phyloP scores from a whole-genome alignment of 164 flowering plant species.

The Umbellularia californica region DNA sequence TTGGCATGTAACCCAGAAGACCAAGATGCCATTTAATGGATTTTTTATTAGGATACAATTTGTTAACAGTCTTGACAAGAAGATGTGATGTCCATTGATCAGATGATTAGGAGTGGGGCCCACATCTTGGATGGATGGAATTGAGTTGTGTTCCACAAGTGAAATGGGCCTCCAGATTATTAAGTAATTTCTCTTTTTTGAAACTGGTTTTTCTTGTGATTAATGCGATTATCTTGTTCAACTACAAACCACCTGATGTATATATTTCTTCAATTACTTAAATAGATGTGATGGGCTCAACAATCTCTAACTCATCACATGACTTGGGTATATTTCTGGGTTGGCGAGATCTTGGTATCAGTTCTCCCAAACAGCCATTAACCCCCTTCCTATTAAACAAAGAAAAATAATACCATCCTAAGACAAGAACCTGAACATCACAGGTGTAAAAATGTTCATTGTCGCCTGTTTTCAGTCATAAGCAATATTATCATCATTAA shows the following conservation, averaged over 20 bases:
- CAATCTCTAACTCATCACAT: constrained; percentile 6
- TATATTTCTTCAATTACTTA: neutral
- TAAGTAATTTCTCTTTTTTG: neutral
- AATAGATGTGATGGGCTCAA: neutral
- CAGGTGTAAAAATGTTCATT: too few relatives aligned
- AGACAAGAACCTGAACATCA: too few relatives aligned
- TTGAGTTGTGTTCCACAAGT: neutral
- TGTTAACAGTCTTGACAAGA: neutral
- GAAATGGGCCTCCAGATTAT: neutral
- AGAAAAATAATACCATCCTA: too few relatives aligned
- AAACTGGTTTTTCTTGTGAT: neutral
- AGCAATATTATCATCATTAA: too few relatives aligned
- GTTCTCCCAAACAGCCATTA: neutral
- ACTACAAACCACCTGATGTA: neutral
- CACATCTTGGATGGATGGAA: neutral
- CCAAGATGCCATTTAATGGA: too few relatives aligned
- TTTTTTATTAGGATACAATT: too few relatives aligned
- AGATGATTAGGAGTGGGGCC: neutral
- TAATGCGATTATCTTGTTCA: neutral
- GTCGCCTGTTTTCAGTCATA: too few relatives aligned
- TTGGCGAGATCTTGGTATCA: neutral
- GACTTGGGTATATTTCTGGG: neutral
- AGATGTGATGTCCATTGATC: too few relatives aligned
- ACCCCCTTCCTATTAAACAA: too few relatives aligned
- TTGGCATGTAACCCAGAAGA: too few relatives aligned